Conservation (phyloP, 805 yeast genomes). For the Kluyveromyces lactis region DNA sequence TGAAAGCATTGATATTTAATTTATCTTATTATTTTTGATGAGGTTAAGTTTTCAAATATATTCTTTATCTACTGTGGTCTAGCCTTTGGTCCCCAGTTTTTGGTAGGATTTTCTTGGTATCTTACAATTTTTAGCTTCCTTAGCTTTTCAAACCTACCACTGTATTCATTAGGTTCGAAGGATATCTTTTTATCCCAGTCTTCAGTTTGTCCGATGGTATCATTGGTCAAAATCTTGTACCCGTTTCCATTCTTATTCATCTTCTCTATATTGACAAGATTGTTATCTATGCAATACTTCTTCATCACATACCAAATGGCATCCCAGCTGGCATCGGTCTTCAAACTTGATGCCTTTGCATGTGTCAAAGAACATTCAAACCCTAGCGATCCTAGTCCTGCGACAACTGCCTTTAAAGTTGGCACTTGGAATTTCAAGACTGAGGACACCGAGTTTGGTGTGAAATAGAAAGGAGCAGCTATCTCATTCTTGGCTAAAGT, state of each 20-base stretch:
- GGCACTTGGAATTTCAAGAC: conserved; percentile 78
- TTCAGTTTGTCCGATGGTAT: conserved; percentile 23
- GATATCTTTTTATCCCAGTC: conserved; percentile 29
- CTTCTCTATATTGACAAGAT: conserved; percentile 34
- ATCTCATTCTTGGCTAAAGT: conserved; percentile 74
- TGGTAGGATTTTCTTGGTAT: conserved; percentile 86
- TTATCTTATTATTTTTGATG: no score
- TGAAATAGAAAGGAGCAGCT: conserved; percentile 70
- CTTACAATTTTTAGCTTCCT: conserved; percentile 76
- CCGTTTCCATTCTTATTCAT: conserved; percentile 49
- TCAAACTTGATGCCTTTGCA: conserved; percentile 75
- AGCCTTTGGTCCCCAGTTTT: conserved; percentile 96
- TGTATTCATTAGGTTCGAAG: conserved; percentile 54
- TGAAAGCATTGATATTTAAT: no score
- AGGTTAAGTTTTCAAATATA: no score
- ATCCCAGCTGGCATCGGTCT: conserved; percentile 85
- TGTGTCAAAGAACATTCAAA: conserved; percentile 81
- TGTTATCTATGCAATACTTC: conserved; percentile 44
- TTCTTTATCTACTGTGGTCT: conserved; percentile 40
- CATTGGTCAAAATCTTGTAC: conserved; percentile 44
- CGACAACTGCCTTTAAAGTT: conserved; percentile 57
- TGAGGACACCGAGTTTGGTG: conserved; percentile 68
- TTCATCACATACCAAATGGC: conserved; percentile 65
- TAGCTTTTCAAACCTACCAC: conserved; percentile 48
- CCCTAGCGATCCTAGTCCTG: conserved; percentile 82